Conservation (phyloP, 345 rosid genomes). For the Nephelium lappaceum region DNA sequence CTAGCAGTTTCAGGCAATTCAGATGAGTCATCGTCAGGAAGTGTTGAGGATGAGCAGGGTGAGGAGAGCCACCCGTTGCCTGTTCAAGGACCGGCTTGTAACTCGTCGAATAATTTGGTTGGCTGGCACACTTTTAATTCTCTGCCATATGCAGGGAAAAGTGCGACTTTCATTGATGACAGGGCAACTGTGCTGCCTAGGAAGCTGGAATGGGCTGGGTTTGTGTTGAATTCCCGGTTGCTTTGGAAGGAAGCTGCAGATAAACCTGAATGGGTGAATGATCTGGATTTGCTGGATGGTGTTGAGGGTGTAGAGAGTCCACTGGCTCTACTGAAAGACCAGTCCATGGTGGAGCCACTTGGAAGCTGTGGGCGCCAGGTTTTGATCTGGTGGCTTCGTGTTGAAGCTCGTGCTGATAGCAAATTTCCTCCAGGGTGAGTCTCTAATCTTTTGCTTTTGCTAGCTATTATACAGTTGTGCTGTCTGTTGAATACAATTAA, state of each 20-base stretch:
- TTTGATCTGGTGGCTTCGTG: slow-evolving; percentile 98
- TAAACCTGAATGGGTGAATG: slow-evolving; percentile 83
- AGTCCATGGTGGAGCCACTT: slow-evolving; percentile 83
- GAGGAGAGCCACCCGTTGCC: slow-evolving; percentile 57
- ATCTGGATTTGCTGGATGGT: slow-evolving; percentile 50
- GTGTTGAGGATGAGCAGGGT: slow-evolving; percentile 33
- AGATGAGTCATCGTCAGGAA: slow-evolving; percentile 44
- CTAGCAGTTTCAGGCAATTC: slow-evolving; percentile 59
- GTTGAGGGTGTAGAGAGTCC: slow-evolving; percentile 71
- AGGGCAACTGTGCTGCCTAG: slow-evolving; percentile 79
- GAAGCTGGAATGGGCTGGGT: slow-evolving; percentile 96
- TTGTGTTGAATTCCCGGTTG: slow-evolving; percentile 85
- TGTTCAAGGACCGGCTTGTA: slow-evolving; percentile 97
- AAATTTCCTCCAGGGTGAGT: slow-evolving; percentile 93
- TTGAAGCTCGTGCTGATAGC: slow-evolving; percentile 99
- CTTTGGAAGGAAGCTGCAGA: slow-evolving; percentile 76
- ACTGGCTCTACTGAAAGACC: slow-evolving; percentile 65
- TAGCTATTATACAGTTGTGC: not conserved
- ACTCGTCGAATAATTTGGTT: slow-evolving; percentile 57
- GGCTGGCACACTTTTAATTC: slow-evolving; percentile 93
- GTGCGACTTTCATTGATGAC: slow-evolving; percentile 75
- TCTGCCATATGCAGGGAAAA: slow-evolving; percentile 59
- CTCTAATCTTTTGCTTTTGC: slow-evolving; percentile 13
- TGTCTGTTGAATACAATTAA: not conserved
- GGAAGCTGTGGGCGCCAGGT: slow-evolving; percentile 95